Base-by-base conservation (phyloP, 225 moss, liverwort and hornwort species). In the Thuidium tamariscinum region DNA sequence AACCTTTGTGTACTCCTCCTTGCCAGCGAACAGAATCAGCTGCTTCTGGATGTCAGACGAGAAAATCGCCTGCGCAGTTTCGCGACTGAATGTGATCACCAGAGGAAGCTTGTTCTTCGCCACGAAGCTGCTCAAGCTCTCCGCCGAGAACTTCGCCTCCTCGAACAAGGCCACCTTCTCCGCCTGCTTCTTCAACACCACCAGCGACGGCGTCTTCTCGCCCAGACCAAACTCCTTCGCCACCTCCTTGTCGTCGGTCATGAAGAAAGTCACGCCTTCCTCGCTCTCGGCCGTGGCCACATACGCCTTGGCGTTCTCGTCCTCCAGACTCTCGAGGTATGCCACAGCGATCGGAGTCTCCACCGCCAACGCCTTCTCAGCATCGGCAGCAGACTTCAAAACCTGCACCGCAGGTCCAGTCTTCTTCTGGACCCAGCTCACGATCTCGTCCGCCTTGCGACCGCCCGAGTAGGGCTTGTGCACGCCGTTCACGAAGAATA, bases 361-460 rank as follows among this genome's bases (percentile, higher is more conserved):
- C 42, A 85, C 82, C 30, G 88, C 84, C 75, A 91, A 65, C 22
- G 90, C 80, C 76, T 87, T 86, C 78, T 94, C 89, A 12, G 93
- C 94, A 48, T 96, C 95, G 3, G 64, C 72, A 51, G 83, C 87
- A 30, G 92, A 85, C 68, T 88, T 93, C 72, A 96, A 37, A 51
- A 55, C 87, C 41, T 85, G 82, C 32, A 97, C 91, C 26, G 93
- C 64, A 21, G 94, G 92, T 46, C 95, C 91, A 41, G 77, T 93
- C 88, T 93, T 97, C 87, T 92, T 95, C 91, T 85, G 92, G 67
- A 95, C 91, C 95, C 95, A 97, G 25, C 72, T 81, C 9, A 95
- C 95, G 61, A 97, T 97, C 3, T 95, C 97, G 82, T 94, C 92
- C 61, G 68, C 84, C 76, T 80, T 82, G 65, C 94, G 92, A 49